Base-by-base conservation (phyloP, 2,329 filamentous ascomycete species). In the Tolypocladium amazonense region DNA sequence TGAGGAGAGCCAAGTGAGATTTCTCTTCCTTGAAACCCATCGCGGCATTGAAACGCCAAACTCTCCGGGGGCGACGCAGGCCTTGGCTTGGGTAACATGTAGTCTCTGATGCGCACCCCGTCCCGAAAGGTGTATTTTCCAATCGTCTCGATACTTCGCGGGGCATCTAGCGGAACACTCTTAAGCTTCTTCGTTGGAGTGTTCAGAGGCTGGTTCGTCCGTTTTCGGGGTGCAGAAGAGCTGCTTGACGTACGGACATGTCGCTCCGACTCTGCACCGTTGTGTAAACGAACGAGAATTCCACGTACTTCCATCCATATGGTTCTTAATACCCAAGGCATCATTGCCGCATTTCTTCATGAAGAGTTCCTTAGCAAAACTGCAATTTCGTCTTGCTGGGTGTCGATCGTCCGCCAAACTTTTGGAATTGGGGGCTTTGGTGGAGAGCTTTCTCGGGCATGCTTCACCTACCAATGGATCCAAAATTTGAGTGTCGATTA, bases 71-170 rank as follows among this genome's bases (percentile, higher is more conserved):
- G 43, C 5, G 52, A 56, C 2, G 52, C 55, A 43, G 55, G n/a
- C 18, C 39, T 33, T 18, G 56, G 60, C 8, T 54, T 38, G 0
- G 67, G 69, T 7, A 70, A 23, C 47, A 58, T 67, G 54, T 69
- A 72, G 25, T 72, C 67, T 43, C 59, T 59, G 37, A 71, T 72
- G n/a, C 67, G 67, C 12, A 70, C 63, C 8, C 71, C 68, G n/a
- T 66, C 64, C 18, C 62, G 63, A 38, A 73, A 66, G 1, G 63
- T 68, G 45, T 63, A 73, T 39, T 56, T 63, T 9, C 70, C 70
- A n/a, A 63, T 65, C 37, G 39, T 68, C 30, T 69, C 62, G 6
- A 69, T 62, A 39, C 59, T 57, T 7, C 68, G 65, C 25, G 65
- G 68, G 4, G 70, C 68, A 33, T 64, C 65, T 27, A 58, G 61